Percentiles rank a stretch among this genome's conserved stretches.
Evolutionary conservation across 169 alveolate genomes (phyloP).

Genomic region (Plasmodium vivax): DNA sequence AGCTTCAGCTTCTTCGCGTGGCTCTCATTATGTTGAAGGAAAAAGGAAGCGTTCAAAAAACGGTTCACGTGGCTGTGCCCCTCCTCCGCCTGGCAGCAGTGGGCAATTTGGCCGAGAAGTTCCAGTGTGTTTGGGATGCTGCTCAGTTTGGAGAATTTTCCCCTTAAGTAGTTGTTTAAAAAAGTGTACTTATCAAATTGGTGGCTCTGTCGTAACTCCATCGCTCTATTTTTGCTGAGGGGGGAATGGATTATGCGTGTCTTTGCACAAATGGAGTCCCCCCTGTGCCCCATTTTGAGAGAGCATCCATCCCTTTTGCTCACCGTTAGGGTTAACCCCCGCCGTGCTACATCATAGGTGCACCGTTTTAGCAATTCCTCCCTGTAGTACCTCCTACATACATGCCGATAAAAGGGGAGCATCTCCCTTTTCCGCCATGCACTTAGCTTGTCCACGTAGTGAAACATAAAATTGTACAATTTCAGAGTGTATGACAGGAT

Average conservation of each 20-base stretch:
- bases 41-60: neutral
- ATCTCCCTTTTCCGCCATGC: neutral
- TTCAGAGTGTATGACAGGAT: slow-evolving; percentile 31
- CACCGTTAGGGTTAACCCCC: neutral
- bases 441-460: slow-evolving; percentile 47
- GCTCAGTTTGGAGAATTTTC: neutral
- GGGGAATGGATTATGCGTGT: neutral
- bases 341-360: neutral
- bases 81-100: neutral
- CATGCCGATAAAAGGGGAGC: slow-evolving; percentile 18
- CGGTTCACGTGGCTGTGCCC: neutral
- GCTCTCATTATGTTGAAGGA: slow-evolving; percentile 1
- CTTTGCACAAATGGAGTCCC: neutral
- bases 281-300: neutral
- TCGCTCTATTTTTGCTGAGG: neutral
- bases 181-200: slow-evolving; percentile 15
- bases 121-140: slow-evolving; percentile 35
- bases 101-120: slow-evolving; percentile 8
- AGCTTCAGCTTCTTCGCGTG: slow-evolving; percentile 22
- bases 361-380: neutral
- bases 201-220: neutral
- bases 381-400: slow-evolving; percentile 39
- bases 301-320: neutral
- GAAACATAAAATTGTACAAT: slow-evolving; percentile 54
- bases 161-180: slow-evolving; percentile 34